phyloP scores from a whole-genome alignment of 2,329 filamentous ascomycete genomes.

The Fusarium mexicanum region DNA sequence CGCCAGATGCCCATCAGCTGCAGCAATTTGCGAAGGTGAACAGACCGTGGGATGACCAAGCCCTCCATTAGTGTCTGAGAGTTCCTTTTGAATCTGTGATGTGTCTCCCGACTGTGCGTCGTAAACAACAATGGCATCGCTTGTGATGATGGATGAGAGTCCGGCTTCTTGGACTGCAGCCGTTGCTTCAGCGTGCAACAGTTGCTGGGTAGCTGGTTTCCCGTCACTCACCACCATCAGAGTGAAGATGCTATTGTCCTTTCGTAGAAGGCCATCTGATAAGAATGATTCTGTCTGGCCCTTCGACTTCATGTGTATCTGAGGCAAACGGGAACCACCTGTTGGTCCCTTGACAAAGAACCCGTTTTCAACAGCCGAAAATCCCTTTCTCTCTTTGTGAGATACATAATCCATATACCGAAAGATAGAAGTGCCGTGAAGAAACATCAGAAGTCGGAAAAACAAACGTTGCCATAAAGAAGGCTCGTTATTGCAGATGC shows the following conservation, averaged over 20 bases:
- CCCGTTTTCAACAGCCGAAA: neutral
- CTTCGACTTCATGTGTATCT: neutral
- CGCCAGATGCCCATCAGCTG: neutral
- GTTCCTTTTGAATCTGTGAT: accelerated
- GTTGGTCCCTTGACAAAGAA: neutral
- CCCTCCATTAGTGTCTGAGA: neutral
- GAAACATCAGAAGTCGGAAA: neutral
- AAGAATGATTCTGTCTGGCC: neutral
- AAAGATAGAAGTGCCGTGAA: neutral
- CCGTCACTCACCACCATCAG: neutral
- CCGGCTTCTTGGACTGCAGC: neutral
- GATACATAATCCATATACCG: neutral
- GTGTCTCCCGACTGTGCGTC: neutral
- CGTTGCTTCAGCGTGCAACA: neutral
- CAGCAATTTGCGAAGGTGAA: neutral
- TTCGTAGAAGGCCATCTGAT: neutral
- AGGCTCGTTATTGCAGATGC: neutral
- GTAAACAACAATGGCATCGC: neutral
- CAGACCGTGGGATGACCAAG: neutral
- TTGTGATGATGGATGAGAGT: neutral
- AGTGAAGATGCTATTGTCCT: neutral
- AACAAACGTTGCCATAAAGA: neutral
- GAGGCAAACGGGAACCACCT: neutral
- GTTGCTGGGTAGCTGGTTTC: accelerated
- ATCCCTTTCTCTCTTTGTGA: neutral